These are phyloP conservation scores for Cordia subcordata DNA, from an alignment of 257 asterid species.

Conservation along the genomic window DNA sequence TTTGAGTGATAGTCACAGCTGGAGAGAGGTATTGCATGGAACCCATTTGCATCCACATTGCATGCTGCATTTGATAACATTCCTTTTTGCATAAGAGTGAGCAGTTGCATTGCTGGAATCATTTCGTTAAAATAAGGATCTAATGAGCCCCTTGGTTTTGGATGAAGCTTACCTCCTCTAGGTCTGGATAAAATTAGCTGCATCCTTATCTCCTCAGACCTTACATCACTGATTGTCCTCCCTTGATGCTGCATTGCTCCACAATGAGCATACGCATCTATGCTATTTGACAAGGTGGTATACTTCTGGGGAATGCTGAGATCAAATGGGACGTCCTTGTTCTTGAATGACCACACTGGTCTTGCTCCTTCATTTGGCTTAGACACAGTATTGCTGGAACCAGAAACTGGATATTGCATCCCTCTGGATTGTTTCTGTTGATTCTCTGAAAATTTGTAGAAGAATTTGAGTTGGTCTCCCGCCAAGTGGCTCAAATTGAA, in stretches of 20 bases:
- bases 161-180: slow-evolving; percentile 18
- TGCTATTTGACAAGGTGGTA: slow-evolving; percentile 20
- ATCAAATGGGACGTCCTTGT: slow-evolving; percentile 17
- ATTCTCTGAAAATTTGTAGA: slow-evolving; percentile 25
- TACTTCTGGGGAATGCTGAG: slow-evolving; percentile 25
- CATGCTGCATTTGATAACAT: not conserved
- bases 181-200: slow-evolving; percentile 2
- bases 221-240: slow-evolving; percentile 35
- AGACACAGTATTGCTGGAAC: slow-evolving; percentile 27
- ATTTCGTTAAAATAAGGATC: slow-evolving; percentile 1
- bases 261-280: slow-evolving; percentile 11
- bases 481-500: slow-evolving; percentile 7
- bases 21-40: not conserved
- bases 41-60: not conserved
- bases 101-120: slow-evolving; percentile 5
- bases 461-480: slow-evolving; percentile 29
- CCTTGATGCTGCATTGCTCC: slow-evolving; percentile 21
- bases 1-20: not conserved
- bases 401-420: slow-evolving; percentile 26
- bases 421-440: slow-evolving; percentile 29
- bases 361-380: slow-evolving; percentile 18
- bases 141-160: slow-evolving; percentile 20
- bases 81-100: not conserved
- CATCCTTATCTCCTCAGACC: slow-evolving; percentile 21
- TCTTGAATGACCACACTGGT: slow-evolving; percentile 12